Conservation (phyloP, 2,329 filamentous ascomycete genomes). For the Colletotrichum graminicola region DNA sequence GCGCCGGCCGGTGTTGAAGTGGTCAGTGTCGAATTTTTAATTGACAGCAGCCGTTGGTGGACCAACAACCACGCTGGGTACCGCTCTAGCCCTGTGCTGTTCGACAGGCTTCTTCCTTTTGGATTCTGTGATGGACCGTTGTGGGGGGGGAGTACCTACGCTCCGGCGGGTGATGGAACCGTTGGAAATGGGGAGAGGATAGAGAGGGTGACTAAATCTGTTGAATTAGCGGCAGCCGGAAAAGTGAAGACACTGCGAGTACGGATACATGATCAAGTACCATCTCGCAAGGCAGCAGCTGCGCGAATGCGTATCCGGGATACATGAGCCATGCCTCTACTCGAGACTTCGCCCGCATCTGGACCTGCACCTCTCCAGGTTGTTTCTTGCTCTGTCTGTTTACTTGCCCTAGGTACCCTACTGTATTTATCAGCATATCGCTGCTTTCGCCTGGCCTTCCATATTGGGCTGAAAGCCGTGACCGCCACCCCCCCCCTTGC, state of each 20-base stretch:
- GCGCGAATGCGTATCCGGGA: constrained; percentile 8
- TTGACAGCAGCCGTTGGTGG: constrained; percentile 22
- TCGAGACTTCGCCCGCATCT: background rate
- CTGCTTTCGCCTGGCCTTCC: constrained; percentile 1
- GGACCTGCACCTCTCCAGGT: background rate
- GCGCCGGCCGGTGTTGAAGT: constrained; percentile 29
- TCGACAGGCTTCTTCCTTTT: constrained; percentile 28
- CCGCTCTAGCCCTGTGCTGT: constrained; percentile 12
- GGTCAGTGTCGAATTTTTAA: constrained; percentile 23
- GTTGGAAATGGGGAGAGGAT: constrained; percentile 4
- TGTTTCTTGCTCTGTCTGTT: background rate
- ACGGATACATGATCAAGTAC: constrained; percentile 11
- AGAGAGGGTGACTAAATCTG: constrained; percentile 5
- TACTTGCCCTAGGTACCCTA: background rate
- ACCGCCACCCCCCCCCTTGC: constrained; percentile 25
- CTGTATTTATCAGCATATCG: background rate
- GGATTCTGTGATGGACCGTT: constrained; percentile 2
- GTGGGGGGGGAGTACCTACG: background rate
- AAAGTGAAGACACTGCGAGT: constrained; percentile 1
- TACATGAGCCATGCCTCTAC: background rate
- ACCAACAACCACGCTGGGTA: constrained; percentile 24
- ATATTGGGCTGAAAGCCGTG: constrained; percentile 5
- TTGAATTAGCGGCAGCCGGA: background rate
- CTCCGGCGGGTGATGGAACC: background rate
- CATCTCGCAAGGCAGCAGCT: background rate